Base-by-base conservation (phyloP, 2,329 filamentous ascomycete species). In the Sarocladium brachiariae region DNA sequence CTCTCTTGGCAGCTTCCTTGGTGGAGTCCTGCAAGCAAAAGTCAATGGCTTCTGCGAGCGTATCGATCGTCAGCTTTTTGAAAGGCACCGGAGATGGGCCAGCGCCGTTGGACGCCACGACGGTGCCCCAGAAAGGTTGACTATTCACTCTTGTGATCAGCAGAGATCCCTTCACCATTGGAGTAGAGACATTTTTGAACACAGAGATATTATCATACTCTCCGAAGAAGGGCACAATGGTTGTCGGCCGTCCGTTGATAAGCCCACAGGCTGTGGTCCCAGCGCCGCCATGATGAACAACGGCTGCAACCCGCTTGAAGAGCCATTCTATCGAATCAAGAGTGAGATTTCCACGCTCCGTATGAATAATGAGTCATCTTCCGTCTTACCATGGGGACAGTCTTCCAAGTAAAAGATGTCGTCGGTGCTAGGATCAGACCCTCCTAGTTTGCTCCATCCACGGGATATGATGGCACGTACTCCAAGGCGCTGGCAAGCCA, bases 251-350 rank as follows among this genome's bases (percentile, higher is more conserved):
- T 1, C 74, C 81, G 47, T 72, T 76, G 50, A 78, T 77, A 9
- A 85, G 68, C 1, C 81, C 81, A 16, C 80, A 80, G 2, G 82
- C 82, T 1, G 80, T 83, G 0, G 82, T 85, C 2, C 82, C 82
- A 0, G 86, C 86, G 5, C 85, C 85, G 8, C 85, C 85, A 53
- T 88, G 85, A 52, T 87, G 85, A 0, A 85, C 75, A 0, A 84
- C 81, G 2, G 73, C 77, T 2, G 70, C 69, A 2, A 83, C 80
- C 13, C 69, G 70, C 2, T 77, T 73, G 53, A 85, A 85, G 0
- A 85, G 68, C 82, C 82, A 85, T 58, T 85, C 38, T 43, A n/a
- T 6, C 6, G n/a, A n/a, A 11, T 5, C 10, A 43, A 21, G 5
- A 23, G 18, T 43, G 7, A n/a, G n/a, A n/a, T n/a, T n/a, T n/a